Base-by-base conservation (phyloP, 1,284 basidiomycete genomes). In the Volvariella volvacea region DNA sequence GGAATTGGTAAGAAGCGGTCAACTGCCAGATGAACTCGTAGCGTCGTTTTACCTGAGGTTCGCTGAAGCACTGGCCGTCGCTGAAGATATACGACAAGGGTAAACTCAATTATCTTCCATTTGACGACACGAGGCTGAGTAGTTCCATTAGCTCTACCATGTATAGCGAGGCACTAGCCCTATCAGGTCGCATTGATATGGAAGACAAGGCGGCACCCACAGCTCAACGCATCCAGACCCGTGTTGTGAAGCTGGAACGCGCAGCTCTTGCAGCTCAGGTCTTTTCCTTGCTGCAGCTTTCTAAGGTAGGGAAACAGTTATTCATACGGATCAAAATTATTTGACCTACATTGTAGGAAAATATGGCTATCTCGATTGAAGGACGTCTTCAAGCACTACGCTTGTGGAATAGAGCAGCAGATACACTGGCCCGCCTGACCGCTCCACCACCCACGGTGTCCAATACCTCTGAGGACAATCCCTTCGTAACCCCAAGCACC, bases 391-490 rank as follows among this genome's bases (percentile, higher is more conserved):
- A 88, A 51, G 77, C 87, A 0, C 70, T 92, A 48, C 78, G 92
- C 2, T 65, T 94, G 1, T 90, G 82, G 76, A 87, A 86, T 52
- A 78, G 89, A 25, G 88, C 88, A 1, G 67, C 83, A 1, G 85
- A 88, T 22, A 77, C 79, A 1, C 60, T 93, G 0, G 64, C 78
- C 2, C 80, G 88, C 7, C 66, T 92, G 4, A 71, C 60, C 33
- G 71, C 72, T 44, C 67, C 68, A 2, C 56, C 67, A 1, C 48
- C 51, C 4, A 64, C 62, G 6, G 6, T 12, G 12, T 41, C 41
- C 59, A 1, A 36, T 36, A 33, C 58, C n/a, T 59, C 63, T 4
- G 64, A 70, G 6, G 61, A 65, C 4, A 78, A 88, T 57, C 85
- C 84, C 1, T 88, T 88, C 55, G 70, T 76, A 30, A 62, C 67